These are phyloP conservation scores for Adansonia digitata DNA, from an alignment of 345 rosid genomes.

Conservation along the genomic window DNA sequence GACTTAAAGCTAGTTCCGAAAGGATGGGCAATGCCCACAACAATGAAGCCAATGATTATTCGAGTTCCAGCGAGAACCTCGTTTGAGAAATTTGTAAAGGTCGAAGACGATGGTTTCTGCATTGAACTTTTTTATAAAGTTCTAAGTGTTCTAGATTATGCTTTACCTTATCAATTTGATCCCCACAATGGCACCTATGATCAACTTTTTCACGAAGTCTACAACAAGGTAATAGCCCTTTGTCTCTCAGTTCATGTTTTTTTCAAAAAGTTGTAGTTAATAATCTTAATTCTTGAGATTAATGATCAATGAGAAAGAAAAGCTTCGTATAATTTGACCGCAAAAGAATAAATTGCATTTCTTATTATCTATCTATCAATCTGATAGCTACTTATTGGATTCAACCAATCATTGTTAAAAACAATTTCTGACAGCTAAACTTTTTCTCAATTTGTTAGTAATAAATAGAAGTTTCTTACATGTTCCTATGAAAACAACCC, in stretches of 20 bases:
- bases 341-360: too few species aligned
- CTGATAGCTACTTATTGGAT: too few species aligned
- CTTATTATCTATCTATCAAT: too few species aligned
- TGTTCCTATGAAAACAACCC: too few species aligned
- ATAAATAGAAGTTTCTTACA: too few species aligned
- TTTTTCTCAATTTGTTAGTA: too few species aligned
- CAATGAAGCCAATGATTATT: conserved; percentile 27
- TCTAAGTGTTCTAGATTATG: conserved; percentile 3
- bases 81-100: conserved; percentile 44
- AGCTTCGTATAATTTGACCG: not conserved
- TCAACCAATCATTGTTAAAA: too few species aligned
- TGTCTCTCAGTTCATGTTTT: not conserved
- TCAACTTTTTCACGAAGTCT: conserved; percentile 29
- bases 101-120: conserved; percentile 39
- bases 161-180: conserved; percentile 21
- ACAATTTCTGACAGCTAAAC: too few species aligned
- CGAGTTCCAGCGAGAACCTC: conserved; percentile 40
- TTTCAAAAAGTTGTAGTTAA: not conserved
- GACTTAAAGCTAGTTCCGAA: conserved; percentile 19
- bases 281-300: not conserved
- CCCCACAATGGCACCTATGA: conserved; percentile 33
- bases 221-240: conserved; percentile 36
- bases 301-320: not conserved
- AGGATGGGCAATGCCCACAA: conserved; percentile 40
- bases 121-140: conserved; percentile 35